Evolutionary conservation across 345 rosid genomes (phyloP), one percentile per base, ranked within the genome.

Genomic region (Populus pruinosa): DNA sequence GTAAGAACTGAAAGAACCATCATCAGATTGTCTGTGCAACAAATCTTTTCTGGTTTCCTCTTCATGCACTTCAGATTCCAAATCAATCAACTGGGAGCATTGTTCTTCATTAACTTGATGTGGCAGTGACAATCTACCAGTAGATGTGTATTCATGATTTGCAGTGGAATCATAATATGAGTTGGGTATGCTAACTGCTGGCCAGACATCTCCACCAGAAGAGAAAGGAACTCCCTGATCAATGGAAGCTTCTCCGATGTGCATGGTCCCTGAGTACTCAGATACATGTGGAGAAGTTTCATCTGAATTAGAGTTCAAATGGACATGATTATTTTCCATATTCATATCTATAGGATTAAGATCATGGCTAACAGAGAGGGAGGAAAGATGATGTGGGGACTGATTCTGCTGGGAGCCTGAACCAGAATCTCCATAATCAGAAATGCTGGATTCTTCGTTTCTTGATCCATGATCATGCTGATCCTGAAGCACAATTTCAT

Each of bases 1-100:
- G 85, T 85, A 92, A 55, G 93, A 81, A 69, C 80, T 81, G 79
- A 87, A 88, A 77, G 94, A 74, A 76, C 82, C 86, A 79, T 81
- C 89, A 70, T 82, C 77, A 69, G 87, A 65, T 75, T 90, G 93
- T 70, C 78, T 76, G 55, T 79, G 93, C 74, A 88, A 82, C 84
- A 88, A 80, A 87, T 77, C 81, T 76, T 87, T 85, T 70, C 87
- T 77, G 31, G 49, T 73, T 70, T 76, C 88, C 73, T 65, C 87
- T 82, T 80, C 87, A 66, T 66, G 84, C 86, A 88, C 84, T 69
- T 85, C 76, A 61, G 92, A 83, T 74, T 78, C 89, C 77, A 91
- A 86, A 85, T 84, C 88, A 76, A 91, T 83, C 84, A 92, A 78
- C 56, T 85, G 86, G 72, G 73, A 81, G 43, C 76, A 83, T 69